Evolutionary conservation across 176 grass and related monocot species (phyloP), one percentile per base, ranked within the genome.

Genomic region (Thinopyrum elongatum): DNA sequence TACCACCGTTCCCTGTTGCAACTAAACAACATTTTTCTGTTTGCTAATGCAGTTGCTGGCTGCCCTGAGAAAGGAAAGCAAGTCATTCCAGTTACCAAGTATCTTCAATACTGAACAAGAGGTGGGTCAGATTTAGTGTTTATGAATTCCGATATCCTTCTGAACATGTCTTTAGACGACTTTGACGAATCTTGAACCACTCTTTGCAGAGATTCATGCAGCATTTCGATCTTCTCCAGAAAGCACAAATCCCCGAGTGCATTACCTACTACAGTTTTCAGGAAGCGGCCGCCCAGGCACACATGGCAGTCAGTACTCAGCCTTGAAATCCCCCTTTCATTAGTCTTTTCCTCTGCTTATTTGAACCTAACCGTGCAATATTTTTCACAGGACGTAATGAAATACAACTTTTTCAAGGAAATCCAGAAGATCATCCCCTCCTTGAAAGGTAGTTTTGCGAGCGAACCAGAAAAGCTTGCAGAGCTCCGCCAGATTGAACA

Each of bases 201-300:
- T 86, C 63, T 87, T 80, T 76, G 49, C 92, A 98, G 97, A 95
- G 94, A 83, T 98, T 98, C 90, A 74, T 90, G 63, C 97, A 98
- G 90, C 94, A 98, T 87, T 98, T 98, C 69, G 97, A 98, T 77
- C 92, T 94, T 27, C 94, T 98, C 81, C 90, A 86, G 81, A 98
- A 93, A 91, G 90, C 94, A 51, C 94, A 78, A 76, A 71, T 98
- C 31, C 94, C 94, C 22, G 90, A 98, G 61, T 82, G 94, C 80
- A 85, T 94, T 83, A 89, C 92, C 3, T 98, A 92, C 88, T 92
- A 87, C 69, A 90, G 86, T 91, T 98, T 94, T 71, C 86, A 86
- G 70, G 92, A 98, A 91, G 91, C 97, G 27, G 90, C 87, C 44
- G 81, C 67, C n/a, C 84, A 86, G 53, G 92, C 92, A 61, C 62